These are phyloP conservation scores for Sarocladium kiliense DNA, from an alignment of 2,329 filamentous ascomycete species.

Conservation along the genomic window DNA sequence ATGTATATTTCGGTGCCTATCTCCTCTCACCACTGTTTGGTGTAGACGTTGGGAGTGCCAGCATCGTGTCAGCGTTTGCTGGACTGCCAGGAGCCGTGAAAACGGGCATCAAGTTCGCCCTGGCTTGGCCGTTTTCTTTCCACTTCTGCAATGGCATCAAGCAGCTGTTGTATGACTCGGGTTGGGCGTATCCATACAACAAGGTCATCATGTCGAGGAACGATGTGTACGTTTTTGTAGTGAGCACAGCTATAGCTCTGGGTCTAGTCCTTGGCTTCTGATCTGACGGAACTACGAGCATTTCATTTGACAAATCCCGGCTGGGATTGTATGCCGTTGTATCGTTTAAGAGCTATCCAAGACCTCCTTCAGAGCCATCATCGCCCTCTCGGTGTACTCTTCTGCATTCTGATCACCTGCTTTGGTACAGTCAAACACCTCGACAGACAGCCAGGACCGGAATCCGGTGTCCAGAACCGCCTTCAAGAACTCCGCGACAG, in stretches of 20 bases:
- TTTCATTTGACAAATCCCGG: neutral
- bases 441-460: constrained; percentile 55
- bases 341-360: neutral
- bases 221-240: neutral
- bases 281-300: neutral
- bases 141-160: constrained; percentile 42
- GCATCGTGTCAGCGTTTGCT: constrained; percentile 50
- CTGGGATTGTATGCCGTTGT: too few species aligned
- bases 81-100: constrained; percentile 50
- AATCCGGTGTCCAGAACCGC: constrained; percentile 66
- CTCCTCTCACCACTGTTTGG: constrained; percentile 65
- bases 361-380: constrained; percentile 32
- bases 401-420: constrained; percentile 41
- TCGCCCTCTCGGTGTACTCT: constrained; percentile 45
- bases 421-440: constrained; percentile 57
- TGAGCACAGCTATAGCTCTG: neutral
- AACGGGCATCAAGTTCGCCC: constrained; percentile 38
- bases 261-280: neutral
- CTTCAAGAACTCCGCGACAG: constrained; percentile 57
- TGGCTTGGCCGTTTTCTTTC: constrained; percentile 45
- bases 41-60: constrained; percentile 45
- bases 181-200: constrained; percentile 4
- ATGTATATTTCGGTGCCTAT: constrained; percentile 70
- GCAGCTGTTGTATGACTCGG: constrained; percentile 32
- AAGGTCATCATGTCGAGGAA: constrained; percentile 8